Evolutionary conservation across 805 yeast species (phyloP), one percentile per base, ranked within the genome.

Genomic region (Saccharomycopsis vini): DNA sequence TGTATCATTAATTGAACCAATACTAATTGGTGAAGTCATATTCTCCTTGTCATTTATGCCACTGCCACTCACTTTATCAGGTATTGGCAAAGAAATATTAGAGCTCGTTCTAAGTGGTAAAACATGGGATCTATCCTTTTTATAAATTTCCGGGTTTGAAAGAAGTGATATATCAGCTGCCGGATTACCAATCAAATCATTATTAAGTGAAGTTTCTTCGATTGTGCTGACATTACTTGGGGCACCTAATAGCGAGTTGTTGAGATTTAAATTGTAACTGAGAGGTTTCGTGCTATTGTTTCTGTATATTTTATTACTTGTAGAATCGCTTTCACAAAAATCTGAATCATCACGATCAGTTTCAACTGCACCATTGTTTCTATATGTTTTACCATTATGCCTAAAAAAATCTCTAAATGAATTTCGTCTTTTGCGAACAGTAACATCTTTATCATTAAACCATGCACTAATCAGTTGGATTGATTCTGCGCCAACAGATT

Each of bases 401-500:
- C 40, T 44, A 7, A 44, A 30, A 36, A 44, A 36, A 9, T 40
- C 47, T 26, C 35, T 44, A 10, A 44, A 34, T n/a, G 43, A 41
- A 29, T 45, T 42, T 28, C 45, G 29, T 36, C 49, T 37, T 18
- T 45, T 36, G 13, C 22, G 10, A 9, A 4, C 40, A 29, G 18
- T 26, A 24, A 9, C 26, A 5, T 39, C 31, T 35, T 29, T n/a
- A 12, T 44, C 39, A 21, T 16, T 21, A 18, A 6, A 7, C 6
- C 6, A 15, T 33, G 7, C 22, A 10, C 16, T 5, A 18, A 16
- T 18, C n/a, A n/a, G 22, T 5, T 18, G 10, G 5, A 22, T 4
- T 4, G 42, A 26, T 18, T 42, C 43, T 15, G 49, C 23, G 6
- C 49, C 46, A 16, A 45, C 42, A 10, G 49, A 45, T 23, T 45